phyloP scores from a whole-genome alignment of 192 early-diverging fungal species.

The Coemansia asiatica region DNA sequence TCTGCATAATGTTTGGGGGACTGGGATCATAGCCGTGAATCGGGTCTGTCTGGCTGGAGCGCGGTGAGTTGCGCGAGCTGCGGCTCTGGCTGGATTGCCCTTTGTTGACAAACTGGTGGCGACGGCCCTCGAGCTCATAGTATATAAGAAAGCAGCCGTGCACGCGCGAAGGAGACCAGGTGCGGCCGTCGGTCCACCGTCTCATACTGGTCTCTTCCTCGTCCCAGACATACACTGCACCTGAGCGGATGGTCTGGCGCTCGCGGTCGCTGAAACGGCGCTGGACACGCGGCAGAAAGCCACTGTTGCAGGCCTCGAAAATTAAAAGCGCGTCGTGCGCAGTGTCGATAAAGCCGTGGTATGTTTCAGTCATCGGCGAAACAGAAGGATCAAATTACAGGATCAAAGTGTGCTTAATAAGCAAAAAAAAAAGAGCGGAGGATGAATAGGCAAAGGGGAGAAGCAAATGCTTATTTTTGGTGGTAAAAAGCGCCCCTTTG shows the following conservation, averaged over 20 bases:
- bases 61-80: slow-evolving; percentile 38
- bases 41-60: slow-evolving; percentile 15
- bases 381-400: neutral
- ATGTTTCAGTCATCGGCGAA: slow-evolving; percentile 66
- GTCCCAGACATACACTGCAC: slow-evolving; percentile 87
- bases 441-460: neutral
- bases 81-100: slow-evolving; percentile 17
- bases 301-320: slow-evolving; percentile 83
- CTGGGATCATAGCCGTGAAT: slow-evolving; percentile 35
- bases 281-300: slow-evolving; percentile 70
- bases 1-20: slow-evolving; percentile 57
- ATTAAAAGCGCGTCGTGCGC: slow-evolving; percentile 85
- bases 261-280: slow-evolving; percentile 83
- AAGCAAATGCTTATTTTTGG: too few relatives aligned
- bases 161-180: slow-evolving; percentile 84
- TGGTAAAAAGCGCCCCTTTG: neutral
- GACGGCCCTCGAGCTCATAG: slow-evolving; percentile 74
- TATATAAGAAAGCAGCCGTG: slow-evolving; percentile 88
- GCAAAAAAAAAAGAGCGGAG: neutral
- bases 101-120: slow-evolving; percentile 55
- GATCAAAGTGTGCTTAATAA: neutral
- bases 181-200: slow-evolving; percentile 88
- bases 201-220: slow-evolving; percentile 89
- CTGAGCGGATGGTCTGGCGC: slow-evolving; percentile 74
- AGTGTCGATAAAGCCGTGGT: slow-evolving; percentile 79